Conservation (phyloP, 768 basidiomycete genomes). For the Xerocomus potaroensis region DNA sequence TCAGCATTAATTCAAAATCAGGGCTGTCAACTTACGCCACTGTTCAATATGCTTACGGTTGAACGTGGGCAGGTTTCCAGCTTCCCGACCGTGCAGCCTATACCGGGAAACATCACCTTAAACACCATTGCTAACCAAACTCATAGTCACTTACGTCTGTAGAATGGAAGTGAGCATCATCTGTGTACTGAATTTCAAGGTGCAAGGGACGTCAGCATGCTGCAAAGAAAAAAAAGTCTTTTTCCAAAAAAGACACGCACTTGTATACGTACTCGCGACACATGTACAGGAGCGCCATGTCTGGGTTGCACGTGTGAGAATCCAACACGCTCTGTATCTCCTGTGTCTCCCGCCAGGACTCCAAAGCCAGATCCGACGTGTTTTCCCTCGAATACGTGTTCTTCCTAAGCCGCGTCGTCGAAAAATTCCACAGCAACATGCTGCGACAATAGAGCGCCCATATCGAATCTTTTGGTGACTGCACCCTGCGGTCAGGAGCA, state of each 20-base stretch:
- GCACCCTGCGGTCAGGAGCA: constrained; percentile 38
- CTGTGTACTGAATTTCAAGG: constrained; percentile 47
- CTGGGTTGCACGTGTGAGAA: constrained; percentile 65
- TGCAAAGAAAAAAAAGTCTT: constrained; percentile 5
- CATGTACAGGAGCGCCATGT: constrained; percentile 62
- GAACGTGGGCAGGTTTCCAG: constrained; percentile 48
- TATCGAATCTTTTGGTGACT: constrained; percentile 69
- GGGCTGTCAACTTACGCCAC: constrained; percentile 56
- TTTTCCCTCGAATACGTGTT: constrained; percentile 43
- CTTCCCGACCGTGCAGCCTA: constrained; percentile 51
- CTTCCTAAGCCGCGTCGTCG: constrained; percentile 45
- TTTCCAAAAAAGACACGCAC: constrained; percentile 41
- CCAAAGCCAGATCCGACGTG: constrained; percentile 55
- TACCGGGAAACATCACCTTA: constrained; percentile 20
- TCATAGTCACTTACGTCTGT: constrained; percentile 49
- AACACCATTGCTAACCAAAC: not conserved
- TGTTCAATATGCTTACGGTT: constrained; percentile 70
- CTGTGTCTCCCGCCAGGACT: constrained; percentile 63
- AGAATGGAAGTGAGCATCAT: constrained; percentile 61
- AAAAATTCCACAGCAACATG: constrained; percentile 79
- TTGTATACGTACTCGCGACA: constrained; percentile 71
- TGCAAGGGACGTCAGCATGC: constrained; percentile 15
- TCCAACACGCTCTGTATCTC: constrained; percentile 64
- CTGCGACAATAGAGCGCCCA: constrained; percentile 82
- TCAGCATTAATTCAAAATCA: not conserved